These are phyloP conservation scores for Anisodus acutangulus DNA, from an alignment of 257 asterid species.

Conservation along the genomic window DNA sequence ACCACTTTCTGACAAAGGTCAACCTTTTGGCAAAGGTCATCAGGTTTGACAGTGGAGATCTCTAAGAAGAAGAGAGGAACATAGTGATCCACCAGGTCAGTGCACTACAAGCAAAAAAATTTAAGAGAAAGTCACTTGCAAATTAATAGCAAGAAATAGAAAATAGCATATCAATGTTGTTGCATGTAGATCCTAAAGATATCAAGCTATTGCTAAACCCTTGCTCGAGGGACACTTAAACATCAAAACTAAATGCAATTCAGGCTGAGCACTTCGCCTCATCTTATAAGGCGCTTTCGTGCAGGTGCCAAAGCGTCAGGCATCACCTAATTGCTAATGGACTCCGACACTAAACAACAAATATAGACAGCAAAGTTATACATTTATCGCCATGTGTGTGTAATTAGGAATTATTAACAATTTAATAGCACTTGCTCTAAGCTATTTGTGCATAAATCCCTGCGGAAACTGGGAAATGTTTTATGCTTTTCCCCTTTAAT, in stretches of 20 bases:
- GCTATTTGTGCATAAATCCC: neutral
- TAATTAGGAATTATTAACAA: neutral
- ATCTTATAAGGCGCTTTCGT: neutral
- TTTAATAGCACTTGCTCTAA: neutral
- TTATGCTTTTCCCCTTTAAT: neutral
- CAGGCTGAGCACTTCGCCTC: neutral
- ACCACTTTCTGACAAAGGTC: slow-evolving; percentile 61
- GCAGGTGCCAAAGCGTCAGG: neutral
- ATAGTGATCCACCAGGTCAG: slow-evolving; percentile 76
- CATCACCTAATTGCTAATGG: slow-evolving; percentile 15
- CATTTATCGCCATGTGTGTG: neutral
- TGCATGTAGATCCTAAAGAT: slow-evolving; percentile 16
- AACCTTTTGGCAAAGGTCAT: slow-evolving; percentile 64
- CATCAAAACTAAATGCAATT: neutral
- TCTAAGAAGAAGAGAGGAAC: slow-evolving; percentile 83
- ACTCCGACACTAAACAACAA: slow-evolving; percentile 11
- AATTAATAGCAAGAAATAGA: neutral
- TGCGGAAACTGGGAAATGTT: neutral
- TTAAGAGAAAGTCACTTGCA: slow-evolving; percentile 13
- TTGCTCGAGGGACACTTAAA: neutral
- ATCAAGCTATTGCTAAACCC: neutral
- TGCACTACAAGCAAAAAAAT: slow-evolving; percentile 60
- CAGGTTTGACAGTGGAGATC: slow-evolving; percentile 60
- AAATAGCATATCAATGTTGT: slow-evolving; percentile 12
- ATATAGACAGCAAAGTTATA: slow-evolving; percentile 10